phyloP scores from a whole-genome alignment of 768 basidiomycete genomes.

The Macrocybe gigantea region DNA sequence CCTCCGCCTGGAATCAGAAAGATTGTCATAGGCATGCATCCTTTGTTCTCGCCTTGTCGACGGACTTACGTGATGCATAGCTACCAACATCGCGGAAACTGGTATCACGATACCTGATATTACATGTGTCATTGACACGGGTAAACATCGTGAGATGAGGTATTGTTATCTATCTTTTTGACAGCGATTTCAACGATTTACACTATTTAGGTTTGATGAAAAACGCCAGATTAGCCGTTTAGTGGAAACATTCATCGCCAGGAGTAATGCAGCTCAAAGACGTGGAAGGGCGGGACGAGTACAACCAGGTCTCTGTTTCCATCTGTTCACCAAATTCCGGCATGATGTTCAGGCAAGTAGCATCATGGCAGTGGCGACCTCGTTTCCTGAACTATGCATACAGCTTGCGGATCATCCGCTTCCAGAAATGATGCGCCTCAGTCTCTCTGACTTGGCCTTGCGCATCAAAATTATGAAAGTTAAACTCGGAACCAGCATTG shows the following conservation, averaged over 20 bases:
- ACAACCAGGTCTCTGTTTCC: slow-evolving; percentile 85
- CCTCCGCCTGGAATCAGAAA: slow-evolving; percentile 79
- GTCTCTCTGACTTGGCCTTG: slow-evolving; percentile 85
- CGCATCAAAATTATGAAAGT: slow-evolving; percentile 94
- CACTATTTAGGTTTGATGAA: slow-evolving; percentile 74
- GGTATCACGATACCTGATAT: slow-evolving; percentile 98
- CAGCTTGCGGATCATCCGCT: slow-evolving; percentile 87
- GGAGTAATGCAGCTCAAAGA: slow-evolving; percentile 85
- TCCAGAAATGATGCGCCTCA: slow-evolving; percentile 93
- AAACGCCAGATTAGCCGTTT: slow-evolving; percentile 92
- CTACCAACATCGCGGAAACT: slow-evolving; percentile 93
- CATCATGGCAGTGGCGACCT: neutral
- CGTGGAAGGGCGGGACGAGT: slow-evolving; percentile 92
- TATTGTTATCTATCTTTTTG: slow-evolving; percentile 23
- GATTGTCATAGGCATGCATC: slow-evolving; percentile 80
- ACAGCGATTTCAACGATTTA: neutral
- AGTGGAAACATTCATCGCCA: slow-evolving; percentile 87
- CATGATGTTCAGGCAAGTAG: slow-evolving; percentile 71
- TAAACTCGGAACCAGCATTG: slow-evolving; percentile 78
- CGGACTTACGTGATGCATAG: slow-evolving; percentile 27
- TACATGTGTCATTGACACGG: slow-evolving; percentile 92
- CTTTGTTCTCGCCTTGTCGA: neutral
- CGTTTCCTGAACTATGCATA: slow-evolving; percentile 1
- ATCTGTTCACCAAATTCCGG: slow-evolving; percentile 85
- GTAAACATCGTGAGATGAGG: slow-evolving; percentile 94